phyloP scores from a whole-genome alignment of 768 basidiomycete genomes.

The Serendipita indica region DNA sequence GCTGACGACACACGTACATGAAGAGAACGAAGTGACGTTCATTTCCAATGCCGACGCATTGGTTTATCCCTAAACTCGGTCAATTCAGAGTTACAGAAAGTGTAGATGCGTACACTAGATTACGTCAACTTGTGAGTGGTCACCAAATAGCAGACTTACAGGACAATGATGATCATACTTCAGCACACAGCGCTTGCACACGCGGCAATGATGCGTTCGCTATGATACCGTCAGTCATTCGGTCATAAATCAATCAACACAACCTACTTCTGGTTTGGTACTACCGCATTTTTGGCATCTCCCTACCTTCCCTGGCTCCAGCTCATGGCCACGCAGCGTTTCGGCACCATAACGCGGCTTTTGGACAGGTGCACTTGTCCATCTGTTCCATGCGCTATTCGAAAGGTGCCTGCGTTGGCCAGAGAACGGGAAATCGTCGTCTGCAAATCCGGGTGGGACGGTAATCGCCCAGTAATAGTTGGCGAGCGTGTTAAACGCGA shows the following conservation, averaged over 20 bases:
- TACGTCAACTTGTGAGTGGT: neutral
- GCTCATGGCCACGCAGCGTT: constrained; percentile 15
- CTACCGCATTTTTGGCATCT: constrained; percentile 56
- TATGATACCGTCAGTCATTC: constrained; percentile 21
- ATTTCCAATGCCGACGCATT: constrained; percentile 92
- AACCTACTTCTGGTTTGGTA: constrained; percentile 57
- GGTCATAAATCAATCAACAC: constrained; percentile 6
- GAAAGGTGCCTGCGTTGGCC: constrained; percentile 35
- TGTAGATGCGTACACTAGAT: constrained; percentile 19
- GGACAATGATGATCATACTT: constrained; percentile 90
- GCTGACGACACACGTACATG: constrained; percentile 43
- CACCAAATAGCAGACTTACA: constrained; percentile 32
- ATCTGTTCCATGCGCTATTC: constrained; percentile 13
- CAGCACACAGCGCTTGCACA: constrained; percentile 79
- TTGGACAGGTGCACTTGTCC: constrained; percentile 8
- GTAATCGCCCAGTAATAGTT: constrained; percentile 84
- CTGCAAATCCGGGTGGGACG: constrained; percentile 62
- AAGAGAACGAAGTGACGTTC: constrained; percentile 94
- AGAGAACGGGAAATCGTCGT: constrained; percentile 37
- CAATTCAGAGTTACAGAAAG: constrained; percentile 5
- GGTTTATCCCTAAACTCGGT: constrained; percentile 66
- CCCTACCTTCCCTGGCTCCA: constrained; percentile 36
- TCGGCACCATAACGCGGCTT: constrained; percentile 8
- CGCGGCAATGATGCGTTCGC: constrained; percentile 86
- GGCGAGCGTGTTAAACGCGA: constrained; percentile 56